A percentile compares a stretch with the other conserved stretches of the same genome.
Evolutionary conservation across 805 yeast genomes (phyloP).

Genomic region (Metschnikowia kofuensis): DNA sequence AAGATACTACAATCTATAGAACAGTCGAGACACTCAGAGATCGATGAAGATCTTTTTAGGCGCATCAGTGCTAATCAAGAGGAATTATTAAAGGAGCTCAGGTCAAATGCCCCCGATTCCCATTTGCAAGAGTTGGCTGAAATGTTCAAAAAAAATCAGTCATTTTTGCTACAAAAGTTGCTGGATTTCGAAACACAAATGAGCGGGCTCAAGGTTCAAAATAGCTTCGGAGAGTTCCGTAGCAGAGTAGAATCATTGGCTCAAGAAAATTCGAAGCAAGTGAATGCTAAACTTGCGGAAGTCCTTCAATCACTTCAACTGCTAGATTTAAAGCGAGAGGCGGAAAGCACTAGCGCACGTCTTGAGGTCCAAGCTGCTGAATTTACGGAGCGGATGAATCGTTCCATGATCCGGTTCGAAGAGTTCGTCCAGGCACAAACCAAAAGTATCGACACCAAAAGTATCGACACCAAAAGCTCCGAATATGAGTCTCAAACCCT

Average conservation of each 20-base stretch:
- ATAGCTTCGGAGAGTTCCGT: conserved; percentile 8
- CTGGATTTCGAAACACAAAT: conserved; percentile 8
- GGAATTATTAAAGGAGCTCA: not conserved
- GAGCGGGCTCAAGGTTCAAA: conserved; percentile 6
- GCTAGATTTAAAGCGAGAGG: not conserved
- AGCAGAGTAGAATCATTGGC: conserved; percentile 8
- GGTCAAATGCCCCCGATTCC: not conserved
- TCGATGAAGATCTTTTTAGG: not conserved
- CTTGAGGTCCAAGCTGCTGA: not conserved
- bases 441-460: not conserved
- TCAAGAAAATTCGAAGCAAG: conserved; percentile 8
- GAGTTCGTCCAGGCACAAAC: conserved; percentile 1
- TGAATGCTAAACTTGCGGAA: conserved; percentile 7
- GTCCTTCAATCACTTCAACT: conserved; percentile 5
- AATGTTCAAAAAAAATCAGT: not conserved
- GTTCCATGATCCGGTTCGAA: conserved; percentile 1
- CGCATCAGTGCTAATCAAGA: conserved; percentile 2
- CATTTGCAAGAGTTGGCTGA: not conserved
- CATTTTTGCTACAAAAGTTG: conserved; percentile 1
- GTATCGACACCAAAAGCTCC: too few species aligned
- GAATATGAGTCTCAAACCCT: too few species aligned
- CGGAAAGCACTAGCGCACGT: not conserved
- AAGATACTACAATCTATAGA: conserved; percentile 22
- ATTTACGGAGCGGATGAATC: not conserved
- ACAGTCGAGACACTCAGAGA: conserved; percentile 2